Evolutionary conservation across 2,329 filamentous ascomycete species (phyloP).

Genomic region (Fusarium subtropicale): DNA sequence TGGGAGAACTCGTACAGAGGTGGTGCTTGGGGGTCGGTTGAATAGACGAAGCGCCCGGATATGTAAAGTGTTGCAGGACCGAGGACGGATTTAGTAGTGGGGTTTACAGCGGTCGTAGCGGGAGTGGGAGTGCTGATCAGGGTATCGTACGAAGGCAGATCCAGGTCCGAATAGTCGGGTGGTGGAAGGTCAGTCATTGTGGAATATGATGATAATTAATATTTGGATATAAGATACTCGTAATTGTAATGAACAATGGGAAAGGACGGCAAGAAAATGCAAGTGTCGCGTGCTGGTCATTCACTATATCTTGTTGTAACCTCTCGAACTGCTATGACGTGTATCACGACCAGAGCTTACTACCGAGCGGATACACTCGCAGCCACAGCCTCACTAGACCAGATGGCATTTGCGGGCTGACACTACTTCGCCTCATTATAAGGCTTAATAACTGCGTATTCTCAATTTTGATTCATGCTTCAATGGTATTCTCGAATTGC

Average conservation of each 20-base stretch:
- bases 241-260: not conserved
- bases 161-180: slow-evolving; percentile 14
- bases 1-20: slow-evolving; percentile 55
- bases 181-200: slow-evolving; percentile 35
- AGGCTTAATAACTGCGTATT: slow-evolving; percentile 2
- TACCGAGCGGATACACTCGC: not conserved
- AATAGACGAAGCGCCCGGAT: slow-evolving; percentile 52
- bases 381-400: slow-evolving; percentile 15
- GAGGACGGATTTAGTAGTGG: slow-evolving; percentile 26
- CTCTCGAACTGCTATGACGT: slow-evolving; percentile 34
- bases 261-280: not conserved
- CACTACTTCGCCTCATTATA: slow-evolving; percentile 16
- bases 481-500: slow-evolving; percentile 24
- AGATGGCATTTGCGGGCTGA: slow-evolving; percentile 1
- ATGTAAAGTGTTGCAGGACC: slow-evolving; percentile 51
- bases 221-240: not conserved
- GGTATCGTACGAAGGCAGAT: slow-evolving; percentile 45
- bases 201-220: not conserved
- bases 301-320: slow-evolving; percentile 13
- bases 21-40: slow-evolving; percentile 44
- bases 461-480: not conserved
- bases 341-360: slow-evolving; percentile 9
- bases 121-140: slow-evolving; percentile 12
- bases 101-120: slow-evolving; percentile 13
- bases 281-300: slow-evolving; percentile 27